Base-by-base conservation (phyloP, 2,329 filamentous ascomycete genomes). In the Aureobasidium sp. region DNA sequence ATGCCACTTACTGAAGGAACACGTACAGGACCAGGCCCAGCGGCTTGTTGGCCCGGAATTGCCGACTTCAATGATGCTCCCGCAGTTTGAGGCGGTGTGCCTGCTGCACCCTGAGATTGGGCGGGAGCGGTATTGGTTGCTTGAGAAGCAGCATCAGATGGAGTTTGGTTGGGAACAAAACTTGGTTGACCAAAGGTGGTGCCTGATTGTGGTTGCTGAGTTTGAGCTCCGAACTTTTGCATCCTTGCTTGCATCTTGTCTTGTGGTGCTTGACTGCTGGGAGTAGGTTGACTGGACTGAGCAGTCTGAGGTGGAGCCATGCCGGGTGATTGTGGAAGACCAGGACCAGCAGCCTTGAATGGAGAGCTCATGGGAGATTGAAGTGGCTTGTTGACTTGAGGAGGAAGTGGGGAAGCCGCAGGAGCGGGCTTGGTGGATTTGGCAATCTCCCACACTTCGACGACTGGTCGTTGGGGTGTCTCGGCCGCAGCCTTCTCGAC, bases 391-490 rank as follows among this genome's bases (percentile, higher is more conserved):
- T 64, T 64, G 39, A 49, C 49, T 27, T 42, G 30, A 13, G 62
- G 50, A 13, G 65, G 34, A 47, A 58, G 39, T 11, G 67, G 60
- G 7, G 66, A 67, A 47, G 70, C 61, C 45, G 67, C 62, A 14
- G 66, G 68, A 44, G 70, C 61, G 48, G 70, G 66, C 57, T 72
- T 68, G 25, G 85, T 82, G 59, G 76, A 78, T 74, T 93, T 92
- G 0, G 88, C 91, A 59, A 89, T 77, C 65, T 88, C 85, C 89
- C 90, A 97, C 0, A 97, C 92, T 74, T 97, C 91, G 10, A 79
- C 83, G 5, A 97, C 91, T 0, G 91, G 85, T 71, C 85, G 86
- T 68, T 93, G 81, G 0, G 93, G 93, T 0, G 92, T 97, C 53
- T 96, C 88, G n/a, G 81, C 82, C 0, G 88, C 91, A 13, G 93